Base-by-base conservation (phyloP, 2,329 filamentous ascomycete genomes). In the Emergomyces pasteurianus region DNA sequence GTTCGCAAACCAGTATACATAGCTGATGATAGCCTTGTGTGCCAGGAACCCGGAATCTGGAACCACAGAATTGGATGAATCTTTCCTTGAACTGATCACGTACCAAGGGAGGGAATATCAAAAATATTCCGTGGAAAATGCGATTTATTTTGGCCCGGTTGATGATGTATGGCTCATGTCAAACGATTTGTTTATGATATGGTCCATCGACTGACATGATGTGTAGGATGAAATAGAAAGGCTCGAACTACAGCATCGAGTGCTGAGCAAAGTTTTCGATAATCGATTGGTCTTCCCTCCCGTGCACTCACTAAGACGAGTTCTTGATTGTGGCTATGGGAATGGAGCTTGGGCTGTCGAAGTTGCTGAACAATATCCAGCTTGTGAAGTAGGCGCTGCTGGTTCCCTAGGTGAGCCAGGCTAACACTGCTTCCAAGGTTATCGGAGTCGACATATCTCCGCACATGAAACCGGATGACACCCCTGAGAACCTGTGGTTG, bases 281-380 rank as follows among this genome's bases (percentile, higher is more conserved):
- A 76, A 81, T 62, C 80, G 84, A 65, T 76, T 88, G 31, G 81
- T 90, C 67, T 89, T 90, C 63, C 86, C 87, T n/a, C 85, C 85
- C 6, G 75, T 89, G 56, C 73, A 71, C 52, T 75, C 78, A 34
- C 81, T 82, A 28, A 75, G 77, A 65, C 81, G 80, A 67, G 80
- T 90, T 49, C 78, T 91, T 34, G 88, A 91, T 61, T 90, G 86
- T 66, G 88, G 88, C 0, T 88, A 84, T 72, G 88, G 88, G 47
- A 80, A 84, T n/a, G 87, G 80, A 47, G 78, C 83, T 55, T 91
- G 88, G 88, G 86, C 87, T 26, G 74, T 83, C 40, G 85, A 87
- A 28, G 84, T 88, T 58, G 87, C 87, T 54, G 80, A 83, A 68
- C 76, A 81, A 63, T 77, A 86, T 73, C 86, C 86, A 56, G 74